Conservation (phyloP, 352 stramenopile species). For the Phytopythium chamaehyphon region DNA sequence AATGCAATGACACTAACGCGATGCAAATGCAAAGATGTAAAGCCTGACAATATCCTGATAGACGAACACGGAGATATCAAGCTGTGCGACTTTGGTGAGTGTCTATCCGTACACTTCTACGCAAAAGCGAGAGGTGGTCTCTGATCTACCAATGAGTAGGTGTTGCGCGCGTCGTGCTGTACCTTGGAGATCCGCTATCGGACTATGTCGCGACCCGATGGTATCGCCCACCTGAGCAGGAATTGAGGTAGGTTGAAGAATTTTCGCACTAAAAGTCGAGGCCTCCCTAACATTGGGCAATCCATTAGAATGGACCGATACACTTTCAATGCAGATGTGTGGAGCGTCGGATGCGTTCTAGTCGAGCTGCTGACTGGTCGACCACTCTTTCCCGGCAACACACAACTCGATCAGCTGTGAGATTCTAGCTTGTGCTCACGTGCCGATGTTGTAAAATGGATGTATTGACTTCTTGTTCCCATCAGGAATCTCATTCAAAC, state of each 20-base stretch:
- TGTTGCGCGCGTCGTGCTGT: conserved; percentile 69
- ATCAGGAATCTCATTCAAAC: conserved; percentile 73
- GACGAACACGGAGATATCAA: conserved; percentile 68
- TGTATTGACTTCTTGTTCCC: background rate
- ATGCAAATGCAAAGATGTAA: conserved; percentile 45
- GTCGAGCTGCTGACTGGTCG: conserved; percentile 73
- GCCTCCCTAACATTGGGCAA: background rate
- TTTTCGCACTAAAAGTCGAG: no score
- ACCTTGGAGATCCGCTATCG: conserved; percentile 68
- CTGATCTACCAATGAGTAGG: conserved; percentile 17
- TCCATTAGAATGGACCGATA: conserved; percentile 58
- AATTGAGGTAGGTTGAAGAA: background rate
- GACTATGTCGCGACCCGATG: conserved; percentile 81
- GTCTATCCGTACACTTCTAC: conserved; percentile 1
- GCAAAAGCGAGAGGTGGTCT: background rate
- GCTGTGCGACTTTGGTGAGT: conserved; percentile 70
- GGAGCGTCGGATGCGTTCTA: conserved; percentile 75
- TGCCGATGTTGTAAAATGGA: background rate
- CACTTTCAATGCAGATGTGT: conserved; percentile 80
- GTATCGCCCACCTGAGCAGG: conserved; percentile 81
- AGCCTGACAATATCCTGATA: conserved; percentile 80
- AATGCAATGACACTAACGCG: background rate
- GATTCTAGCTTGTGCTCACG: background rate
- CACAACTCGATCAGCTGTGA: conserved; percentile 80
- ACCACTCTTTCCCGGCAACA: conserved; percentile 70